phyloP scores from a whole-genome alignment of 805 yeast genomes.

The Debaryomyces maramus region DNA sequence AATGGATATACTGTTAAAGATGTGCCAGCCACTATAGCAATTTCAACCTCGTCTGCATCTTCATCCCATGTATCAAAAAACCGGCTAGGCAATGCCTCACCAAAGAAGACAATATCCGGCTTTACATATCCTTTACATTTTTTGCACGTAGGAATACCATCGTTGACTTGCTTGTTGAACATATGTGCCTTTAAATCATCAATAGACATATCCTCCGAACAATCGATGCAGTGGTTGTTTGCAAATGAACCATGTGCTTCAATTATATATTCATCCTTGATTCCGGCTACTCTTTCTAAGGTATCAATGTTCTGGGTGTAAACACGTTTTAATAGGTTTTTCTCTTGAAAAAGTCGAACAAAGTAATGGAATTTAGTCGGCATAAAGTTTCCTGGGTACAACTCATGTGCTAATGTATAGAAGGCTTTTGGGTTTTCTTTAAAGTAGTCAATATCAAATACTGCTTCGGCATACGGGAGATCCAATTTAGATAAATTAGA shows the following conservation, averaged over 20 bases:
- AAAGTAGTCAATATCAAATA: conserved; percentile 85
- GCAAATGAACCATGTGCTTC: conserved; percentile 98
- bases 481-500: conserved; percentile 71
- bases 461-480: conserved; percentile 93
- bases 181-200: conserved; percentile 45
- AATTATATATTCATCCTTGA: conserved; percentile 59
- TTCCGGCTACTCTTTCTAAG: conserved; percentile 81
- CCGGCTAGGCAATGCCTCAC: conserved; percentile 74
- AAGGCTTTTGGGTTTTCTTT: conserved; percentile 77
- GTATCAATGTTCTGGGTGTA: conserved; percentile 96
- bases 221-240: conserved; percentile 76
- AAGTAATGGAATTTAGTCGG: conserved; percentile 84
- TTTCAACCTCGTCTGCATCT: conserved; percentile 51
- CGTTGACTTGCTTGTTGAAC: conserved; percentile 24
- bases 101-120: conserved; percentile 94
- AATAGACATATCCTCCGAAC: conserved; percentile 53
- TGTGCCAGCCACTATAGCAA: conserved; percentile 90
- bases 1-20: conserved; percentile 89
- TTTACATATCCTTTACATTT: conserved; percentile 77
- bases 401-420: conserved; percentile 76
- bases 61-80: conserved; percentile 73
- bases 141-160: conserved; percentile 56
- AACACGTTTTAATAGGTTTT: conserved; percentile 61
- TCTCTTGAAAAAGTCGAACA: conserved; percentile 64
- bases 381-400: conserved; percentile 82